phyloP scores from a whole-genome alignment of 2,329 filamentous ascomycete species.

The Beauveria rudraprayagi region DNA sequence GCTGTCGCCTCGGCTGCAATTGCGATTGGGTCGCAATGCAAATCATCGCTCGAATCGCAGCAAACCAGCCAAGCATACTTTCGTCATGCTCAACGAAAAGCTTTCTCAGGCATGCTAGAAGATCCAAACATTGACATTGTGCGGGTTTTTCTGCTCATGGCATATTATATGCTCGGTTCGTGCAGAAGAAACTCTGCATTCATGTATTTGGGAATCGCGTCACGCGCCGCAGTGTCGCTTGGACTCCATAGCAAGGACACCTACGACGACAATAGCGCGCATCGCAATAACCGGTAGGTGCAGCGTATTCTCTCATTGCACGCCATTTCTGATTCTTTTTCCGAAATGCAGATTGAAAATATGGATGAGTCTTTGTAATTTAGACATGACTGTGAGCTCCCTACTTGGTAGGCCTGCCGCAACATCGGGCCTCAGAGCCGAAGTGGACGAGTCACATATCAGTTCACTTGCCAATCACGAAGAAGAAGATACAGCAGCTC shows the following conservation, averaged over 20 bases:
- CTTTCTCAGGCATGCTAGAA: slow-evolving; percentile 43
- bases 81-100: slow-evolving; percentile 36
- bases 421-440: slow-evolving; percentile 23
- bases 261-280: slow-evolving; percentile 16
- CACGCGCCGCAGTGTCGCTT: slow-evolving; percentile 47
- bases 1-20: slow-evolving; percentile 33
- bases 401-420: slow-evolving; percentile 31
- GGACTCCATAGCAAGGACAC: slow-evolving; percentile 40
- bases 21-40: slow-evolving; percentile 45
- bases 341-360: slow-evolving; percentile 21
- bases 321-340: no score
- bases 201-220: slow-evolving; percentile 54
- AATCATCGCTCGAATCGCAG: slow-evolving; percentile 21
- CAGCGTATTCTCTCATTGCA: not conserved
- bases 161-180: slow-evolving; percentile 51
- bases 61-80: slow-evolving; percentile 32
- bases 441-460: slow-evolving; percentile 19
- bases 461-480: slow-evolving; percentile 16
- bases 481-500: slow-evolving; percentile 4
- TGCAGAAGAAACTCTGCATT: slow-evolving; percentile 53
- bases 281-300: slow-evolving; percentile 18
- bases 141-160: slow-evolving; percentile 45
- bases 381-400: slow-evolving; percentile 31
- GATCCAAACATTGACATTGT: slow-evolving; percentile 47
- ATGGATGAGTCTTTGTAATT: slow-evolving; percentile 30